Base-by-base conservation (phyloP, 129 eudicot species). In the Lonicera japonica region DNA sequence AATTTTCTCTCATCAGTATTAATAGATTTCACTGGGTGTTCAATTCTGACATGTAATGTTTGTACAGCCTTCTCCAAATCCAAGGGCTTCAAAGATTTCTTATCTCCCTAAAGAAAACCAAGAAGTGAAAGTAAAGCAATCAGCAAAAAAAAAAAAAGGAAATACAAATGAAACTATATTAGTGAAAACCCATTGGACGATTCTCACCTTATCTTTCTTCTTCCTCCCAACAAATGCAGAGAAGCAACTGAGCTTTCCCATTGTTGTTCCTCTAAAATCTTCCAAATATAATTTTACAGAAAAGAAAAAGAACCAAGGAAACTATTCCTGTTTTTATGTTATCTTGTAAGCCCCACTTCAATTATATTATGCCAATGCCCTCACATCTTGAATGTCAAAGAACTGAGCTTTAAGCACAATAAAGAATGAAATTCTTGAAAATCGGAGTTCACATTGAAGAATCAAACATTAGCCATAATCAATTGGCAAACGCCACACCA, bases 381-480 rank as follows among this genome's bases (percentile, higher is more conserved):
- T 29, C 25, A 51, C 36, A 54, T 55, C 38, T 48, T 21, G 48
- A 18, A 65, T 54, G 9, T 29, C 34, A 65, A 62, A 48, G 20
- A 63, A 63, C 11, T 21, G 25, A 54, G 41, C 38, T 62, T 61
- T 22, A 25, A 25, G 23, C 68, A 22, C 13, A 56, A 16, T 10
- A 45, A 43, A 60, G 60, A 66, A 41, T 46, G 11, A 19, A 43
- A 36, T 21, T 66, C 38, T 54, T 21, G 36, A 4, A 22, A 22
- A 0, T 14, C 56, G 8, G 5, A 63, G 48, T 50, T 60, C 72
- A 76, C 25, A 60, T 25, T 59, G 50, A 57, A 11, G 50, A 57
- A 11, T 0, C 54, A 18, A 36, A 24, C 41, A 73, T 82, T 78
- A 77, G 81, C 84, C 84, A 67, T 78, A 78, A 71, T 82, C 83